Evolutionary conservation across 805 yeast species (phyloP).

Genomic region (Blastobotrys robertii): DNA sequence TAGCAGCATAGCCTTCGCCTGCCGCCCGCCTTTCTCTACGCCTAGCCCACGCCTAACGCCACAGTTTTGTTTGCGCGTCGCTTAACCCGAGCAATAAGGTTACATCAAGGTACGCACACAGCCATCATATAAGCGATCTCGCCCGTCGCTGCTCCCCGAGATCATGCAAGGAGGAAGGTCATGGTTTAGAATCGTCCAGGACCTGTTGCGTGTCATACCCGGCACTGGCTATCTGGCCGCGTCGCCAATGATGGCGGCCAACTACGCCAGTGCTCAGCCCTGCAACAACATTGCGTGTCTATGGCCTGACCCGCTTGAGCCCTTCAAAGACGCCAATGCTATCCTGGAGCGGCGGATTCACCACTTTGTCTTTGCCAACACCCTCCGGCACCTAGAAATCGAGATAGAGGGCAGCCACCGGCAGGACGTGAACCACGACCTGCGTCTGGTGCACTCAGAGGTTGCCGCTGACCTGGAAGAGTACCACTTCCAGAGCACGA

Average conservation of each 20-base stretch:
- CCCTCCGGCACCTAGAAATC: conserved; percentile 18
- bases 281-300: conserved; percentile 7
- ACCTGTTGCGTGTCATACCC: conserved; percentile 18
- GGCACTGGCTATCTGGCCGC: conserved; percentile 10
- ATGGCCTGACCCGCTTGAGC: no score
- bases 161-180: conserved; percentile 17
- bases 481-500: conserved; percentile 14
- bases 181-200: conserved; percentile 23
- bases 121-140: neutral
- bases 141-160: neutral
- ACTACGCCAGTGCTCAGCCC: conserved; percentile 7
- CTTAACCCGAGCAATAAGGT: no score
- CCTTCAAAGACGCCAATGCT: no score
- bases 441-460: conserved; percentile 6
- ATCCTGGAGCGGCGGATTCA: conserved; percentile 2
- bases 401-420: neutral
- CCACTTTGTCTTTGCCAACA: conserved; percentile 12
- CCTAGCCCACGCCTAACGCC: no score
- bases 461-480: conserved; percentile 7
- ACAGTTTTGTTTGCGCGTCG: no score
- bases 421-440: conserved; percentile 6
- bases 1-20: no score
- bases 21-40: no score
- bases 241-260: conserved; percentile 12
- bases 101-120: neutral